These are phyloP conservation scores for Pleurozium schreberi DNA, from an alignment of 225 moss, liverwort and hornwort species.

Conservation along the genomic window DNA sequence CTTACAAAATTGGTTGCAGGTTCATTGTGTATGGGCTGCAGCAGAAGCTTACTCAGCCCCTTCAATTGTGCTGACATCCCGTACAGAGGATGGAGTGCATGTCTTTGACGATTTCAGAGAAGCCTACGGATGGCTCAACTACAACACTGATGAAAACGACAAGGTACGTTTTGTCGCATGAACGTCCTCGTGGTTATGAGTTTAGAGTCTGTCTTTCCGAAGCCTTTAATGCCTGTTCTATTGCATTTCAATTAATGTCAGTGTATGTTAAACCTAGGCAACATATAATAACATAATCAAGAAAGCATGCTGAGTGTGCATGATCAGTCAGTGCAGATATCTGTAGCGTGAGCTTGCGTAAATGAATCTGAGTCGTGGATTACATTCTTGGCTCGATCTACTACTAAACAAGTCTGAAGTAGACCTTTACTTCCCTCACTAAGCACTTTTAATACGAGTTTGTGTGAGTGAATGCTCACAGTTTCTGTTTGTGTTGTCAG, in stretches of 20 bases:
- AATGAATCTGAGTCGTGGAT: not conserved
- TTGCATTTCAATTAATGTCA: not conserved
- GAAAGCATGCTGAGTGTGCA: not conserved
- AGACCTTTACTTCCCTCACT: not conserved
- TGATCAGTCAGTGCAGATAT: not conserved
- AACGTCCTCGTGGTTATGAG: not conserved
- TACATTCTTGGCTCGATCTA: not conserved
- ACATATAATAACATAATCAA: not conserved
- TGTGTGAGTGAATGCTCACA: not conserved
- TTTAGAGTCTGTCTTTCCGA: not conserved
- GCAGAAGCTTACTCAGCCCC: conserved; percentile 99
- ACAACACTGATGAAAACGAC: conserved; percentile 85
- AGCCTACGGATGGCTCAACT: conserved; percentile 89
- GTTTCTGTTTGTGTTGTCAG: conserved; percentile 16
- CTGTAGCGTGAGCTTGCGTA: not conserved
- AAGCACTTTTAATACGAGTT: not conserved
- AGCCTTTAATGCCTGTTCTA: not conserved
- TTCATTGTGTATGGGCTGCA: conserved; percentile 99
- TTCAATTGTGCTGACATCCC: conserved; percentile 88
- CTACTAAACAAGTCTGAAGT: not conserved
- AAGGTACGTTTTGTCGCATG: conserved; percentile 34
- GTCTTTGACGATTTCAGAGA: conserved; percentile 99
- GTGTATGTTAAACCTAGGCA: not conserved
- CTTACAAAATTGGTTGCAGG: conserved; percentile 23
- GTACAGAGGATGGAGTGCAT: conserved; percentile 78